Evolutionary conservation across 1,139 yeast species (phyloP).

Genomic region (Williopsis jadinii): DNA sequence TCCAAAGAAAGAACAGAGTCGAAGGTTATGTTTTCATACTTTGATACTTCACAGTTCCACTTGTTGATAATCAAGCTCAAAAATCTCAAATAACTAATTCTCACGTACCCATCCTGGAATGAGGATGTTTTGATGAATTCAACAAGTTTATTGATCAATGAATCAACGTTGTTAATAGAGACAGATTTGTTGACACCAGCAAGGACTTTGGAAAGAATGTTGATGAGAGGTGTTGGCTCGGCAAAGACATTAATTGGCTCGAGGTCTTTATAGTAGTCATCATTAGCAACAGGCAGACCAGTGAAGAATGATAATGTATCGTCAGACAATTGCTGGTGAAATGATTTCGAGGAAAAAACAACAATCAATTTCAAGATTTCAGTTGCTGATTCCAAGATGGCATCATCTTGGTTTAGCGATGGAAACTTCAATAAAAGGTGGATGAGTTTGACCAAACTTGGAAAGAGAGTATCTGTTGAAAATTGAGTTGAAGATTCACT

Average conservation of each 20-base stretch:
- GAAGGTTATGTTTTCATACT: conserved; percentile 4
- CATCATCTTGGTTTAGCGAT: conserved; percentile 12
- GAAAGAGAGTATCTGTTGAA: conserved; percentile 16
- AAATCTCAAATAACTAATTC: conserved; percentile 54
- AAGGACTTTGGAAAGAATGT: conserved; percentile 42
- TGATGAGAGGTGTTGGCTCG: conserved; percentile 34
- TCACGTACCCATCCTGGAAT: conserved; percentile 26
- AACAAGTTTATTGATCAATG: conserved; percentile 11
- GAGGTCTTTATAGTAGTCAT: conserved; percentile 15
- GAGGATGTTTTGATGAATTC: conserved; percentile 1
- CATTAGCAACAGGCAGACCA: conserved; percentile 9
- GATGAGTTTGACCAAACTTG: conserved; percentile 10
- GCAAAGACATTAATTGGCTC: conserved; percentile 24
- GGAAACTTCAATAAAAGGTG: conserved; percentile 4
- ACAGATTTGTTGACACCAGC: conserved; percentile 40
- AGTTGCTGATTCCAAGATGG: conserved; percentile 24
- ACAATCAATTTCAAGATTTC: conserved; percentile 27
- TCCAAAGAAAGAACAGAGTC: conserved; percentile 33
- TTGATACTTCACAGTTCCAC: conserved; percentile 24
- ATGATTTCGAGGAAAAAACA: conserved; percentile 19
- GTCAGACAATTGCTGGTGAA: conserved; percentile 30
- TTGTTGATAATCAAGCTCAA: conserved; percentile 57
- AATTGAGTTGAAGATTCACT: conserved; percentile 12
- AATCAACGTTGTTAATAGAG: conserved; percentile 12
- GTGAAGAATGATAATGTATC: conserved; percentile 28